phyloP scores from a whole-genome alignment of 129 eudicot genomes.

The Centaurea solstitialis region DNA sequence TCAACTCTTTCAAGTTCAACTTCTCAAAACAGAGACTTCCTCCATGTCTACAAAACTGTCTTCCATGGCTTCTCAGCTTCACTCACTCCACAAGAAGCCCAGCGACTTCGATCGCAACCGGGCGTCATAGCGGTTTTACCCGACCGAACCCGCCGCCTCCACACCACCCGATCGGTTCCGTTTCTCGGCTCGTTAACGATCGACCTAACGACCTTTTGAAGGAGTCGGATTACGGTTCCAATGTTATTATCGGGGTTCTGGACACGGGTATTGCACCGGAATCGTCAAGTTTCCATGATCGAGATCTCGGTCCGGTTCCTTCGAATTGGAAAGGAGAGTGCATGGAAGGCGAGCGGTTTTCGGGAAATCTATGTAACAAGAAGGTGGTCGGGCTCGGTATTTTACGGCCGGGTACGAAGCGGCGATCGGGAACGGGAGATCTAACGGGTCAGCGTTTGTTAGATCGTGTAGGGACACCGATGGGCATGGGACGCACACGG shows the following conservation, averaged over 20 bases:
- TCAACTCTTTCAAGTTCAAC: slow-evolving; percentile 51
- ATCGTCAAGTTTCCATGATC: slow-evolving; percentile 71
- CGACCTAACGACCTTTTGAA: slow-evolving; percentile 33
- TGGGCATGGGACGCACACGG: slow-evolving; percentile 95
- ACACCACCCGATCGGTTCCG: slow-evolving; percentile 66
- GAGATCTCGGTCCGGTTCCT: slow-evolving; percentile 70
- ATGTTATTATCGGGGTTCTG: slow-evolving; percentile 67
- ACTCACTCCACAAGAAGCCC: slow-evolving; percentile 61
- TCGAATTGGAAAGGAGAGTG: slow-evolving; percentile 88
- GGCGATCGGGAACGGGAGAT: not conserved
- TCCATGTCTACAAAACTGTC: slow-evolving; percentile 72
- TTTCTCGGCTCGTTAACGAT: slow-evolving; percentile 49
- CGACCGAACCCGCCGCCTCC: slow-evolving; percentile 56
- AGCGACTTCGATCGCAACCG: slow-evolving; percentile 36
- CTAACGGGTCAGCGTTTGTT: slow-evolving; percentile 10
- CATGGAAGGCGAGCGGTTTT: slow-evolving; percentile 56
- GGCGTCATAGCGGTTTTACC: slow-evolving; percentile 62
- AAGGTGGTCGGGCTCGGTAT: slow-evolving; percentile 82
- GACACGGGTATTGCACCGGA: slow-evolving; percentile 95
- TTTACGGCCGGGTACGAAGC: slow-evolving; percentile 53
- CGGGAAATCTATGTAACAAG: slow-evolving; percentile 53
- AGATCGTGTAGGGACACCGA: slow-evolving; percentile 61
- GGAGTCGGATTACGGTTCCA: slow-evolving; percentile 74
- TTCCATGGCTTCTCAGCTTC: slow-evolving; percentile 85
- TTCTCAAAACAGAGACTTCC: slow-evolving; percentile 31